Evolutionary conservation across 176 grass and related monocot genomes (phyloP).

Genomic region (Paspalum vaginatum): DNA sequence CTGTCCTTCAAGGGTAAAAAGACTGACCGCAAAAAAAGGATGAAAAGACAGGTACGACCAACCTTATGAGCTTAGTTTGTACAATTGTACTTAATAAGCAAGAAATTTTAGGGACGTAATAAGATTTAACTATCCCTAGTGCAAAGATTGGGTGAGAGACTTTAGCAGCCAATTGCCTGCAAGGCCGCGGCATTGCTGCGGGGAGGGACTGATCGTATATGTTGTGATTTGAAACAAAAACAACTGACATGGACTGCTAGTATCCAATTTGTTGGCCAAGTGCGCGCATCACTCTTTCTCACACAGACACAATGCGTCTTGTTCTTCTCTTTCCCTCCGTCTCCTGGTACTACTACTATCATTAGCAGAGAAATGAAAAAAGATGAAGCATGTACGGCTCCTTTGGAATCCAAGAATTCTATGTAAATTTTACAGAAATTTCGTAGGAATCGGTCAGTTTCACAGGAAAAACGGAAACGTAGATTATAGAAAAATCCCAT

Average conservation of each 20-base stretch:
- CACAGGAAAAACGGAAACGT: too few relatives aligned
- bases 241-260: background rate
- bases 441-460: too few relatives aligned
- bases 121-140: conserved; percentile 2
- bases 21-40: too few relatives aligned
- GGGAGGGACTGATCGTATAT: background rate
- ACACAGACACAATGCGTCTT: background rate
- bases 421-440: too few relatives aligned
- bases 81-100: background rate
- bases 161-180: conserved; percentile 3
- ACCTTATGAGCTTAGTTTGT: background rate
- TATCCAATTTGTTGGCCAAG: conserved; percentile 24
- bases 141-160: conserved; percentile 44
- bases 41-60: background rate
- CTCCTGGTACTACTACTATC: background rate
- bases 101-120: background rate
- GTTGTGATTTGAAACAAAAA: conserved; percentile 6
- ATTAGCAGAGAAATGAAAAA: background rate
- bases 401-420: too few relatives aligned
- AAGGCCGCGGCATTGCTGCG: background rate
- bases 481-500: too few relatives aligned
- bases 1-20: background rate
- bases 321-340: background rate
- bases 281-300: background rate
- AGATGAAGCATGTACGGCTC: background rate